A percentile compares a stretch with the other conserved stretches of the same genome.
Conservation (phyloP, 257 asterid species). For the Cinchona pubescens region DNA sequence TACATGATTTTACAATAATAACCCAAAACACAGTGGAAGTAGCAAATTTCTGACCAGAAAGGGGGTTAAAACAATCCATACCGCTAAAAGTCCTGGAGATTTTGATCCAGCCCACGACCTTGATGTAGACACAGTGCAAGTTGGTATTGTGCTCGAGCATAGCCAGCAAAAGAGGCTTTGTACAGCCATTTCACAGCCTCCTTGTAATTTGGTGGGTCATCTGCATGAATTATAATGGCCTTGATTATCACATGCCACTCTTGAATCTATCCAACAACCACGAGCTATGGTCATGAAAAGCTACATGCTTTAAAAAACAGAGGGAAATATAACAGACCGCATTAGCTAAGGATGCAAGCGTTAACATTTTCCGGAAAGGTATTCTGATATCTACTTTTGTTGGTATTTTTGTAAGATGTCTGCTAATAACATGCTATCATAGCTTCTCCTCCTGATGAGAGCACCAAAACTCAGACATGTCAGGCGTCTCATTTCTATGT, state of each 20-base stretch:
- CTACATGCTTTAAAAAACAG: neutral
- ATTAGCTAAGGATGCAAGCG: neutral
- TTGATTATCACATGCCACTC: neutral
- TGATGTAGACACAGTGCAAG: conserved; percentile 87
- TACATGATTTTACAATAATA: neutral
- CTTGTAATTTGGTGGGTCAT: conserved; percentile 46
- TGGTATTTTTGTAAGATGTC: neutral
- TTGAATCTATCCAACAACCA: neutral
- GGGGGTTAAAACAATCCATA: conserved; percentile 17
- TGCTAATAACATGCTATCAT: neutral
- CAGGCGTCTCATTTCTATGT: neutral
- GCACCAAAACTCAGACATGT: neutral
- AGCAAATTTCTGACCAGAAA: neutral
- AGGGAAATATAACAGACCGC: neutral
- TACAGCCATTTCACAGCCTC: conserved; percentile 78
- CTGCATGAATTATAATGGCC: conserved; percentile 36
- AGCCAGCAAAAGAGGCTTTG: conserved; percentile 68
- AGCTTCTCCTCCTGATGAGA: neutral
- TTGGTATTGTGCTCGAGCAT: conserved; percentile 93
- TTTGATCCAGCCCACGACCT: conserved; percentile 55
- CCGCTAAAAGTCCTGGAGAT: conserved; percentile 78
- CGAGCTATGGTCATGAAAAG: neutral
- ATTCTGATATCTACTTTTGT: neutral
- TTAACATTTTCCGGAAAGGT: neutral
- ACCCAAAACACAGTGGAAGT: neutral